Conservation (phyloP, 1,284 basidiomycete genomes). For the Pyrrhoderma lamaoense region DNA sequence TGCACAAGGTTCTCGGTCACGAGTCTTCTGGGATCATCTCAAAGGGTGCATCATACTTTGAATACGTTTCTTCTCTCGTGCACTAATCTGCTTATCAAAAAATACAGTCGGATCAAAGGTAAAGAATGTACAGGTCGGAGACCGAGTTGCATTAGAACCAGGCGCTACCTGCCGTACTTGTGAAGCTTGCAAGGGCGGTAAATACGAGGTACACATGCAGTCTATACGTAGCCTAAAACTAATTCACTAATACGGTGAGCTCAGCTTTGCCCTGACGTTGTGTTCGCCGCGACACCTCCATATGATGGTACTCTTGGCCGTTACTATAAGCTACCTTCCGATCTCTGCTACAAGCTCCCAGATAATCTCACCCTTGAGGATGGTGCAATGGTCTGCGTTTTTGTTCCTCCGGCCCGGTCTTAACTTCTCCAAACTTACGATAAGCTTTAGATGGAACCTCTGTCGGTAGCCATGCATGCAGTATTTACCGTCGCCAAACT, state of each 20-base stretch:
- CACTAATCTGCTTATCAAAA: constrained; percentile 5
- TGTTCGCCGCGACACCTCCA: constrained; percentile 86
- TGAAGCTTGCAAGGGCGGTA: constrained; percentile 69
- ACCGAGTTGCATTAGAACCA: constrained; percentile 83
- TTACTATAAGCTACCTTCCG: constrained; percentile 72
- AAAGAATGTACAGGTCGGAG: constrained; percentile 70
- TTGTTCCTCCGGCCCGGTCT: neutral
- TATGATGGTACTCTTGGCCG: constrained; percentile 82
- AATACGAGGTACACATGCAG: constrained; percentile 56
- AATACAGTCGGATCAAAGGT: constrained; percentile 61
- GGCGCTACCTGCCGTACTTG: constrained; percentile 70
- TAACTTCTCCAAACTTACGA: neutral
- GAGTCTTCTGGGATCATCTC: constrained; percentile 48
- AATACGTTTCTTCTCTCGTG: neutral
- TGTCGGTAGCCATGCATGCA: constrained; percentile 88
- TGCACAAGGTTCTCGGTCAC: constrained; percentile 45
- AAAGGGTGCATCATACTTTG: constrained; percentile 23
- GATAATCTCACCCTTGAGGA: constrained; percentile 72
- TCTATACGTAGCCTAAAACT: constrained; percentile 4
- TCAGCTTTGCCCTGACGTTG: constrained; percentile 69
- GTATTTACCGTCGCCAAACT: constrained; percentile 74
- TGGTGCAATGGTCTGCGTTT: constrained; percentile 65
- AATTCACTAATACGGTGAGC: neutral
- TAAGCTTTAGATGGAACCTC: constrained; percentile 77
- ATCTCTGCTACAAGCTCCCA: constrained; percentile 70